Evolutionary conservation across 139 green algal genomes (phyloP).

Genomic region (Micractinium sp.): DNA sequence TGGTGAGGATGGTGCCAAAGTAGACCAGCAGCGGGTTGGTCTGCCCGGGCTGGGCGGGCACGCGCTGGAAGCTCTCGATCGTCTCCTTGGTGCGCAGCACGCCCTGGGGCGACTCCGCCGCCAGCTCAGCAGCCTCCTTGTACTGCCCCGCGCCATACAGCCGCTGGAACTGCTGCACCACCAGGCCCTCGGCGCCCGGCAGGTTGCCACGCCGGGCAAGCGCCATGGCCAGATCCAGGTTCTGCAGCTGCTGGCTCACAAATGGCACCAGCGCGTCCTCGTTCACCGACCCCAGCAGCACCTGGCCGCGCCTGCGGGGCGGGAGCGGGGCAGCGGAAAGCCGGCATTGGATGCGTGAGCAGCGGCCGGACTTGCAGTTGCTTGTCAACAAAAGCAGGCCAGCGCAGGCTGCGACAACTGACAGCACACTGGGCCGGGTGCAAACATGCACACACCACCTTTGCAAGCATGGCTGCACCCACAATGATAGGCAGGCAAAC

Average conservation of each 20-base stretch:
- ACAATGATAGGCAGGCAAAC: too few relatives aligned
- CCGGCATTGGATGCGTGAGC: too few relatives aligned
- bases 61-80: slow-evolving; percentile 90
- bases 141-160: slow-evolving; percentile 87
- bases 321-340: too few relatives aligned
- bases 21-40: slow-evolving; percentile 98
- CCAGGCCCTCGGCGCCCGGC: slow-evolving; percentile 93
- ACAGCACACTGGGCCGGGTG: too few relatives aligned
- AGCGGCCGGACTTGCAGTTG: too few relatives aligned
- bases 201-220: slow-evolving; percentile 94
- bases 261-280: slow-evolving; percentile 95
- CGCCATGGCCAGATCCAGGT: slow-evolving; percentile 93
- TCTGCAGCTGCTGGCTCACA: slow-evolving; percentile 93
- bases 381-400: not conserved
- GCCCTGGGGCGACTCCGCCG: slow-evolving; percentile 89
- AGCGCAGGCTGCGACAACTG: not conserved
- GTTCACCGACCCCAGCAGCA: slow-evolving; percentile 93
- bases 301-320: slow-evolving; percentile 78
- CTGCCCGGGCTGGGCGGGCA: slow-evolving; percentile 85
- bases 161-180: slow-evolving; percentile 95
- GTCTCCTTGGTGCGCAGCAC: slow-evolving; percentile 75
- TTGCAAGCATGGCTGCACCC: too few relatives aligned
- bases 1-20: slow-evolving; percentile 96
- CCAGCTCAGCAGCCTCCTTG: slow-evolving; percentile 97
- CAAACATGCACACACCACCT: too few relatives aligned